These are phyloP conservation scores for Mucor lusitanicus DNA, from an alignment of 371 early-diverging fungal species.

Conservation along the genomic window DNA sequence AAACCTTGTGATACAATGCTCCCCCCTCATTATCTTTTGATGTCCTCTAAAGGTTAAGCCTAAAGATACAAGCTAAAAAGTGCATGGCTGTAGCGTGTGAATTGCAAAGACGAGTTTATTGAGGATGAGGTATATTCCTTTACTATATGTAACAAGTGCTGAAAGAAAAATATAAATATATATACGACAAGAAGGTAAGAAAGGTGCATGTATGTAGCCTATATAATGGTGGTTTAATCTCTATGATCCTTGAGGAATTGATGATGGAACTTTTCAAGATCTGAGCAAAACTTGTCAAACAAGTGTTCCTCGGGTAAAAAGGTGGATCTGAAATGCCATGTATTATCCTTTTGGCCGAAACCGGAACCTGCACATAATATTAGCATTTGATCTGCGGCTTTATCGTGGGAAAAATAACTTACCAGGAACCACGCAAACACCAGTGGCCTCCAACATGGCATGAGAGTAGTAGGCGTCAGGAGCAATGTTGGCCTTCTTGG, in stretches of 20 bases:
- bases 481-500: slow-evolving; percentile 57
- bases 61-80: no score
- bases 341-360: slow-evolving; percentile 89
- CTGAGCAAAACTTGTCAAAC: slow-evolving; percentile 85
- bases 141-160: neutral
- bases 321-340: slow-evolving; percentile 95
- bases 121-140: no score
- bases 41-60: no score
- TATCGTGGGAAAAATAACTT: slow-evolving; percentile 19
- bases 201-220: neutral
- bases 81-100: no score
- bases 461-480: slow-evolving; percentile 87
- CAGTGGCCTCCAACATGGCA: slow-evolving; percentile 92
- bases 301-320: slow-evolving; percentile 93
- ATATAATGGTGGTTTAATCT: slow-evolving; percentile 27
- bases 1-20: no score
- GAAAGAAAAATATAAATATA: neutral
- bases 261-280: slow-evolving; percentile 77
- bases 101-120: no score
- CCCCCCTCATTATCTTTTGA: no score
- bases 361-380: slow-evolving; percentile 58
- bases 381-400: neutral
- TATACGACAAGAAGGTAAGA: neutral
- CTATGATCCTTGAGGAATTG: slow-evolving; percentile 74
- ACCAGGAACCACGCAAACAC: slow-evolving; percentile 72